A percentile compares a stretch with the other conserved stretches of the same genome.
Conservation (phyloP, 352 stramenopile species). For the Phytophthora fragariae region DNA sequence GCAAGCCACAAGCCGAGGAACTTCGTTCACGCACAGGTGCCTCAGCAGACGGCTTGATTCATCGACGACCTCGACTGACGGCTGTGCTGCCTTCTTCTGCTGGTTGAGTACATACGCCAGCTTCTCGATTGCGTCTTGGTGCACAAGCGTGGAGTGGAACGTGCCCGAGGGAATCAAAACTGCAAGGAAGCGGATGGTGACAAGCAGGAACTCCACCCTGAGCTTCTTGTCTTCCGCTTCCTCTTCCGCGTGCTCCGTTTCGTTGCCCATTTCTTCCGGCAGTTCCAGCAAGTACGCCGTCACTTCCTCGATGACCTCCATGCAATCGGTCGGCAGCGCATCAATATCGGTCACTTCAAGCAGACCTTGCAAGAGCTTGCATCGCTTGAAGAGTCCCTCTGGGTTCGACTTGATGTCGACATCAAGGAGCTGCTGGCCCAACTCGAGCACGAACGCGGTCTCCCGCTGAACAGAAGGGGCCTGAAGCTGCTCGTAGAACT, state of each 20-base stretch:
- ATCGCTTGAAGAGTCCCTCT: conserved; percentile 73
- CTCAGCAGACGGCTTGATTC: conserved; percentile 59
- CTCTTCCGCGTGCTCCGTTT: conserved; percentile 23
- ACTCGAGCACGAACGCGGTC: conserved; percentile 67
- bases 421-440: conserved; percentile 76
- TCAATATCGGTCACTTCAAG: conserved; percentile 56
- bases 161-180: conserved; percentile 35
- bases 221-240: conserved; percentile 22
- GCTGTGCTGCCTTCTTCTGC: conserved; percentile 39
- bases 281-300: conserved; percentile 59
- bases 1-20: conserved; percentile 64
- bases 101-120: conserved; percentile 62
- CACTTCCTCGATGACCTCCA: conserved; percentile 71
- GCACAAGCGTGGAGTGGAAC: conserved; percentile 58
- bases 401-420: conserved; percentile 64
- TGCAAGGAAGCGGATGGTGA: conserved; percentile 58
- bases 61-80: conserved; percentile 37
- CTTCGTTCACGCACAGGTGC: conserved; percentile 68
- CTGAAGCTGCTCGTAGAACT: conserved; percentile 76
- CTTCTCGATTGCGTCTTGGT: conserved; percentile 64
- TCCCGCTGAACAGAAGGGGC: conserved; percentile 56
- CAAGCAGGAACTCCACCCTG: conserved; percentile 34
- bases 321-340: conserved; percentile 54
- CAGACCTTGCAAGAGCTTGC: conserved; percentile 60
- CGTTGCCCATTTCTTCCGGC: conserved; percentile 32